Conservation (phyloP, 1,139 yeast species). For the Blastobotrys apis region DNA sequence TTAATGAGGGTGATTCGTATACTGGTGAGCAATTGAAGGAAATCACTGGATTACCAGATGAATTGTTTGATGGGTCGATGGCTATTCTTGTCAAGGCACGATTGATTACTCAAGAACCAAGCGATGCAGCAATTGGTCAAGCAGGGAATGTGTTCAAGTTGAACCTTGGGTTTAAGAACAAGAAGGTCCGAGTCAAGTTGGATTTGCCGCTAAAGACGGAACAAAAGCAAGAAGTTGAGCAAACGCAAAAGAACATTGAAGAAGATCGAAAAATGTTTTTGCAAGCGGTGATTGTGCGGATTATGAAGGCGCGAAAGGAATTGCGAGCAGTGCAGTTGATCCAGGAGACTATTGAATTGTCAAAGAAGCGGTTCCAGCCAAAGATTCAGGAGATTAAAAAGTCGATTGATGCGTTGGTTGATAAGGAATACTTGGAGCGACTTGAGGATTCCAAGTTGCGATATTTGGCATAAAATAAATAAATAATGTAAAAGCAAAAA, state of each 20-base stretch:
- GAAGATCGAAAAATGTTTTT: conserved; percentile 82
- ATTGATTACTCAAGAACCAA: conserved; percentile 56
- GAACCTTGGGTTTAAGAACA: conserved; percentile 78
- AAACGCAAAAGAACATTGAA: conserved; percentile 77
- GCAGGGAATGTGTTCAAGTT: conserved; percentile 61
- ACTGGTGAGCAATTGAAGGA: conserved; percentile 59
- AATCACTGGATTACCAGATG: conserved; percentile 62
- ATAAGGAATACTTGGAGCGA: conserved; percentile 79
- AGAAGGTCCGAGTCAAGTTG: conserved; percentile 79
- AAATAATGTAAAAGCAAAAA: no score
- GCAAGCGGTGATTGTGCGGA: conserved; percentile 91
- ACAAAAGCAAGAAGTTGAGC: conserved; percentile 70
- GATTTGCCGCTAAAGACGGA: conserved; percentile 80
- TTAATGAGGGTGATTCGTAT: conserved; percentile 59
- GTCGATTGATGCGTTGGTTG: conserved; percentile 81
- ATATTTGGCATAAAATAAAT: conserved; percentile 56
- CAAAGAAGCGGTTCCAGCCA: conserved; percentile 81
- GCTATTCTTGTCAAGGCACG: conserved; percentile 76
- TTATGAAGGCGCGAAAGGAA: conserved; percentile 89
- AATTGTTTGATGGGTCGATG: conserved; percentile 68
- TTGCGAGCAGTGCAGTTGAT: conserved; percentile 76
- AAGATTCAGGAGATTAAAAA: conserved; percentile 80
- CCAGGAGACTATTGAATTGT: conserved; percentile 84
- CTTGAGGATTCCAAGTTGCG: conserved; percentile 71
- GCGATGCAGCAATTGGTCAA: conserved; percentile 28